These are phyloP conservation scores for Solanum etuberosum DNA, from an alignment of 257 asterid species.

Conservation along the genomic window DNA sequence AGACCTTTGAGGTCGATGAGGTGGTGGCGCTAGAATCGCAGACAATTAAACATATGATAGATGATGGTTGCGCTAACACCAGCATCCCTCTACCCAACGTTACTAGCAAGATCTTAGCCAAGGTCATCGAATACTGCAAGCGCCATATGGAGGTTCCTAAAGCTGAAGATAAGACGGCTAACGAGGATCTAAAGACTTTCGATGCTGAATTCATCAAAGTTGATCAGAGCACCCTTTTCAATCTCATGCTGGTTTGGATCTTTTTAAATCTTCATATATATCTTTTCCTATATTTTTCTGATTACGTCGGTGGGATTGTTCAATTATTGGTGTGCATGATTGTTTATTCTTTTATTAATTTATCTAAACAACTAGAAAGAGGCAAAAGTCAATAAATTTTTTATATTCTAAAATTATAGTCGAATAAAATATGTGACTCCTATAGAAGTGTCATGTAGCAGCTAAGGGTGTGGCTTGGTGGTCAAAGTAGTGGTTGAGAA, in stretches of 20 bases:
- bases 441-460: neutral
- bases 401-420: neutral
- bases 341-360: neutral
- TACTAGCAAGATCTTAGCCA: slow-evolving; percentile 20
- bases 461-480: too few species aligned
- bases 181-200: slow-evolving; percentile 11
- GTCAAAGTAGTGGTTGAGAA: too few species aligned
- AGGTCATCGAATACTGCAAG: slow-evolving; percentile 38
- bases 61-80: slow-evolving; percentile 31
- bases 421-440: neutral
- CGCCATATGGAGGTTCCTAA: slow-evolving; percentile 15
- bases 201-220: slow-evolving; percentile 3
- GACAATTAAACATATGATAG: slow-evolving; percentile 35
- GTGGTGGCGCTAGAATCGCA: slow-evolving; percentile 22
- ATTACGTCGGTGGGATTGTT: neutral
- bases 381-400: neutral
- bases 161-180: neutral
- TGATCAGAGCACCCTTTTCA: slow-evolving; percentile 4
- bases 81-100: slow-evolving; percentile 29
- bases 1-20: slow-evolving; percentile 26
- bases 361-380: neutral
- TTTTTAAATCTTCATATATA: neutral
- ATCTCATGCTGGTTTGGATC: slow-evolving; percentile 6
- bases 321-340: neutral
- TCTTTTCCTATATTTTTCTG: neutral